Percentiles rank a stretch among this genome's conserved stretches.
Evolutionary conservation across 139 green algal genomes (phyloP).

Genomic region (Mesostigma viride): DNA sequence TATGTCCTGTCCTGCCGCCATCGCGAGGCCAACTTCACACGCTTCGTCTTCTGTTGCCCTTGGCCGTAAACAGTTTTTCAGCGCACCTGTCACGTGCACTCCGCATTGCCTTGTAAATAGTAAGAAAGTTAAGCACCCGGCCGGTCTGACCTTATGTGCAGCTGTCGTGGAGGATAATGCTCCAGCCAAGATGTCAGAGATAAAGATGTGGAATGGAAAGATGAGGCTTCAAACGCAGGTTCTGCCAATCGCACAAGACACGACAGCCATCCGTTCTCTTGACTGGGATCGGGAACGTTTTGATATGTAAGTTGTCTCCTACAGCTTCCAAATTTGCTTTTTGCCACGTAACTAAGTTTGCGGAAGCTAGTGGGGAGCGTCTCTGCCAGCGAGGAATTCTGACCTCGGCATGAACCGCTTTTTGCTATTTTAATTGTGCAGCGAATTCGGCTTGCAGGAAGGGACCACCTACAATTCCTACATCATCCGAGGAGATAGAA

Average conservation of each 20-base stretch:
- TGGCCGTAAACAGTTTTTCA: too few species aligned
- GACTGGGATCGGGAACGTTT: constrained; percentile 92
- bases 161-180: too few species aligned
- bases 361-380: too few species aligned
- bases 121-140: too few species aligned
- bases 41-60: too few species aligned
- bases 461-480: constrained; percentile 94
- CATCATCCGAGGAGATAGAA: constrained; percentile 86
- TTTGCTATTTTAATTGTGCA: constrained; percentile 9
- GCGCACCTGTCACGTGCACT: too few species aligned
- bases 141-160: too few species aligned
- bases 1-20: too few species aligned
- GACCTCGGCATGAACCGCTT: constrained; percentile 31
- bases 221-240: constrained; percentile 44
- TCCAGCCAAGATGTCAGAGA: constrained; percentile 35
- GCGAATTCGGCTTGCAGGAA: constrained; percentile 48
- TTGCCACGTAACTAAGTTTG: too few species aligned
- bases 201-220: constrained; percentile 30
- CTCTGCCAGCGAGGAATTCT: too few species aligned
- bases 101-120: too few species aligned
- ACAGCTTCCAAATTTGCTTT: not conserved
- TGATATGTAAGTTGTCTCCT: constrained; percentile 59
- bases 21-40: too few species aligned
- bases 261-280: constrained; percentile 75
- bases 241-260: constrained; percentile 59